Percentiles rank a stretch among this genome's conserved stretches.
Evolutionary conservation across 164 flowering plant genomes (phyloP).

Genomic region (Piper betle): DNA sequence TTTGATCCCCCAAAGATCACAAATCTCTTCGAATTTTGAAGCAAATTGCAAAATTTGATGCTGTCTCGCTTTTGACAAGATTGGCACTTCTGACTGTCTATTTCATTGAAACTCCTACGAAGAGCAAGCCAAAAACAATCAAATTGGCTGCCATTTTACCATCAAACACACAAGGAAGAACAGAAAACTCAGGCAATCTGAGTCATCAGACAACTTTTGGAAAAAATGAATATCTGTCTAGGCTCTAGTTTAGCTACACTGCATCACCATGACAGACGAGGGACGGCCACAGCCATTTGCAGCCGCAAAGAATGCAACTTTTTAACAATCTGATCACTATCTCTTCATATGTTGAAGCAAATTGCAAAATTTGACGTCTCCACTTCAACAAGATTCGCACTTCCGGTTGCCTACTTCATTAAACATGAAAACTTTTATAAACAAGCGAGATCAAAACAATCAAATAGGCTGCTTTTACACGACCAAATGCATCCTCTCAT

Average conservation of each 20-base stretch:
- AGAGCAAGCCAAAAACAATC: no score
- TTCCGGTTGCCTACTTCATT: background rate
- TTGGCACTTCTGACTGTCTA: background rate
- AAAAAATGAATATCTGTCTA: no score
- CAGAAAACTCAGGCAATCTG: no score
- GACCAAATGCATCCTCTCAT: no score
- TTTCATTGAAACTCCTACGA: no score
- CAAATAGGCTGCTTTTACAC: no score
- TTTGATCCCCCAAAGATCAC: conserved; percentile 5
- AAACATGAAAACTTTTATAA: no score
- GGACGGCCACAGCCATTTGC: conserved; percentile 32
- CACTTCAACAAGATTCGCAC: background rate
- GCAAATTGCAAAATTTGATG: background rate
- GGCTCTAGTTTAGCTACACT: no score
- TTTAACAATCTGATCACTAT: background rate
- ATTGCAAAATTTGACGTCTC: background rate
- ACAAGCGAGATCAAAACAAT: background rate
- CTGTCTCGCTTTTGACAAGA: background rate
- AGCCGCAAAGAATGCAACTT: background rate
- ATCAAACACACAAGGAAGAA: no score
- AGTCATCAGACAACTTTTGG: no score
- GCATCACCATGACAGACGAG: conserved; percentile 31
- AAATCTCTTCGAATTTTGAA: background rate
- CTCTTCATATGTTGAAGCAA: background rate
- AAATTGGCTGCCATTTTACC: no score